Percentiles rank a stretch among this genome's conserved stretches.
Evolutionary conservation across 371 early-diverging fungal genomes (phyloP).

Genomic region (Mucor mucedo): DNA sequence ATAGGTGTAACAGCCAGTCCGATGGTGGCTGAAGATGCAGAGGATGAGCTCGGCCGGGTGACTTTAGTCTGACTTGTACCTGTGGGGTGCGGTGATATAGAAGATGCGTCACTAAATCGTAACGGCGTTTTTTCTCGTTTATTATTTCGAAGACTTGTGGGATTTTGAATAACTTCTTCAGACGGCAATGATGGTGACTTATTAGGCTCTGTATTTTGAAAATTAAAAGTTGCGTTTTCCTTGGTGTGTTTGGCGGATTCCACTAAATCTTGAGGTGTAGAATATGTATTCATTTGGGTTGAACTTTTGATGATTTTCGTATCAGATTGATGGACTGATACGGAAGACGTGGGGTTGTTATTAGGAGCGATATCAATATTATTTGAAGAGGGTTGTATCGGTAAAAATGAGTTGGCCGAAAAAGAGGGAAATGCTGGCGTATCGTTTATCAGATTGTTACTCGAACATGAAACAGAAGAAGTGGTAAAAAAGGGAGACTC

Average conservation of each 20-base stretch:
- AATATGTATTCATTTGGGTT: too few relatives aligned
- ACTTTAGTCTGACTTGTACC: neutral
- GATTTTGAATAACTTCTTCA: neutral
- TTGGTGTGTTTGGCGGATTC: too few relatives aligned
- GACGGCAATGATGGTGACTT: neutral
- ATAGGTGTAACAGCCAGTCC: constrained; percentile 16
- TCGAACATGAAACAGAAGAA: constrained; percentile 17
- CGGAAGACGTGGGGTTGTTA: neutral
- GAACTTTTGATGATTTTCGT: too few relatives aligned
- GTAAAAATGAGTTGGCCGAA: neutral
- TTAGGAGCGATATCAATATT: neutral
- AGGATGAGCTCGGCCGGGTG: constrained; percentile 19
- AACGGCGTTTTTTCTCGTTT: neutral
- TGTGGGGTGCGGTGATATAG: neutral
- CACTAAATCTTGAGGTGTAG: too few relatives aligned
- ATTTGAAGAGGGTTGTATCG: neutral
- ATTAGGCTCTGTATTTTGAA: neutral
- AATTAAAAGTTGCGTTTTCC: too few relatives aligned
- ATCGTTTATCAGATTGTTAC: neutral
- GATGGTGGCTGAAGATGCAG: constrained; percentile 19
- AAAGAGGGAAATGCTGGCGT: neutral
- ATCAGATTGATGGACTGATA: neutral
- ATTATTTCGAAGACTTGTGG: neutral
- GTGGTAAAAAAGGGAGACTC: constrained; percentile 16
- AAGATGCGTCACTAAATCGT: neutral